phyloP scores from a whole-genome alignment of 1,284 basidiomycete species.

The Puccinia hordei region DNA sequence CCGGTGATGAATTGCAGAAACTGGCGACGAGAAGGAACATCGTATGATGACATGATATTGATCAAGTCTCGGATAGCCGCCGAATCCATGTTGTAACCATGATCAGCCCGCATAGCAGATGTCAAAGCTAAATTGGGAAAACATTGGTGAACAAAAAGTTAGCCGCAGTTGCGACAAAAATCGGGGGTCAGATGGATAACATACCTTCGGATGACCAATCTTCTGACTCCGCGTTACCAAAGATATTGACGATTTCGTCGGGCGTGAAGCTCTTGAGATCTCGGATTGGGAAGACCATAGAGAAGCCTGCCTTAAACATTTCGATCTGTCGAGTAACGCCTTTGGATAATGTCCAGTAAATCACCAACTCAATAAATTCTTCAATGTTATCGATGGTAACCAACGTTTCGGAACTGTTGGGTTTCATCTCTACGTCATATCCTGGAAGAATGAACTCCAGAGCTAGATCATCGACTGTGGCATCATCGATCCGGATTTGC shows the following conservation, averaged over 20 bases:
- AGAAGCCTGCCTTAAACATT: slow-evolving; percentile 67
- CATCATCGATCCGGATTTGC: slow-evolving; percentile 64
- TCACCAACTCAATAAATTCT: slow-evolving; percentile 74
- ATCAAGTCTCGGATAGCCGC: slow-evolving; percentile 83
- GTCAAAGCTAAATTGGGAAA: slow-evolving; percentile 68
- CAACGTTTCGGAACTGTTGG: slow-evolving; percentile 57
- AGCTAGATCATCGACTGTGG: slow-evolving; percentile 75
- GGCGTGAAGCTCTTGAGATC: slow-evolving; percentile 89
- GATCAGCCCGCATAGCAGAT: slow-evolving; percentile 91
- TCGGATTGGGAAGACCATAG: slow-evolving; percentile 86
- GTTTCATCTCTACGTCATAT: slow-evolving; percentile 79
- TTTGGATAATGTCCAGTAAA: slow-evolving; percentile 58
- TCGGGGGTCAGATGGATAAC: slow-evolving; percentile 58
- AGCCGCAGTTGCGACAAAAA: background rate
- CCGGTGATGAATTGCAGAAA: slow-evolving; percentile 98
- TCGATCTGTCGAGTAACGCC: slow-evolving; percentile 61
- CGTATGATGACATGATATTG: slow-evolving; percentile 81
- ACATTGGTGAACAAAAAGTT: background rate
- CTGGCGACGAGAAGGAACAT: slow-evolving; percentile 72
- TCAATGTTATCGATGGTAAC: slow-evolving; percentile 84
- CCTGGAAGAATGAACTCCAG: slow-evolving; percentile 96
- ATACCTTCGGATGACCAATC: slow-evolving; percentile 87
- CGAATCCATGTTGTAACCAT: slow-evolving; percentile 94
- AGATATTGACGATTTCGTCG: slow-evolving; percentile 88
- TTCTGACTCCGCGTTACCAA: slow-evolving; percentile 84